Percentiles rank a stretch among this genome's conserved stretches.
phyloP scores from a whole-genome alignment of 768 basidiomycete genomes.

The Hydnum rufescens region DNA sequence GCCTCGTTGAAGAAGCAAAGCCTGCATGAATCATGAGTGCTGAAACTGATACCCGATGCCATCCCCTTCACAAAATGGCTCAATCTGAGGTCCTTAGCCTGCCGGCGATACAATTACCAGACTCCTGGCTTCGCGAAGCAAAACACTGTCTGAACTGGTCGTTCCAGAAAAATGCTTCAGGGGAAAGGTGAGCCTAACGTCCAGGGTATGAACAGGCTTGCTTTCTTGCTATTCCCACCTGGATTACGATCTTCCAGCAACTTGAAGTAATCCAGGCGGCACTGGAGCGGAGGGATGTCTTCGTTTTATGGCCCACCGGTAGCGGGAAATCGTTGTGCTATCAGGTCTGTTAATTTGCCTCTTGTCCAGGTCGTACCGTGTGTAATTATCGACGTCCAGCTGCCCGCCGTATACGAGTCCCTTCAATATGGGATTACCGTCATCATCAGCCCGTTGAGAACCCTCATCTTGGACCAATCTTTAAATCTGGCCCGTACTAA shows the following conservation, averaged over 20 bases:
- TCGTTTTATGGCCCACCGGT: conserved; percentile 92
- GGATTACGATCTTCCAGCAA: conserved; percentile 22
- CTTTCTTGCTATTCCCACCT: background rate
- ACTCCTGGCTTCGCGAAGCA: too few species aligned
- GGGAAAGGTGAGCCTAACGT: too few species aligned
- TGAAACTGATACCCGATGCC: too few species aligned
- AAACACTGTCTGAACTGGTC: too few species aligned
- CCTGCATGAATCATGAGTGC: too few species aligned
- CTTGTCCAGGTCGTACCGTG: background rate
- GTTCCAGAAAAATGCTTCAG: too few species aligned
- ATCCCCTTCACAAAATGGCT: too few species aligned
- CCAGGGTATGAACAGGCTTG: too few species aligned
- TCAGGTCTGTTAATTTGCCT: conserved; percentile 24
- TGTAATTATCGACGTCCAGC: background rate
- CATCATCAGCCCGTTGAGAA: conserved; percentile 77
- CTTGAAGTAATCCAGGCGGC: conserved; percentile 68
- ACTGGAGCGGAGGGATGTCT: conserved; percentile 64
- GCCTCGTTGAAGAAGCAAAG: too few species aligned
- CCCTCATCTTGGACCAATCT: conserved; percentile 83
- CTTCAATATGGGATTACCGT: conserved; percentile 66
- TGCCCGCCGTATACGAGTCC: conserved; percentile 30
- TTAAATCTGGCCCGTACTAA: too few species aligned
- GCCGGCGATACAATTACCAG: too few species aligned
- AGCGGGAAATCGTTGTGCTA: conserved; percentile 34
- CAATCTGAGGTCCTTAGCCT: too few species aligned